A percentile compares a stretch with the other conserved stretches of the same genome.
These are phyloP conservation scores for Scopulariopsis brevicaulis DNA, from an alignment of 2,329 filamentous ascomycete genomes.

Conservation along the genomic window DNA sequence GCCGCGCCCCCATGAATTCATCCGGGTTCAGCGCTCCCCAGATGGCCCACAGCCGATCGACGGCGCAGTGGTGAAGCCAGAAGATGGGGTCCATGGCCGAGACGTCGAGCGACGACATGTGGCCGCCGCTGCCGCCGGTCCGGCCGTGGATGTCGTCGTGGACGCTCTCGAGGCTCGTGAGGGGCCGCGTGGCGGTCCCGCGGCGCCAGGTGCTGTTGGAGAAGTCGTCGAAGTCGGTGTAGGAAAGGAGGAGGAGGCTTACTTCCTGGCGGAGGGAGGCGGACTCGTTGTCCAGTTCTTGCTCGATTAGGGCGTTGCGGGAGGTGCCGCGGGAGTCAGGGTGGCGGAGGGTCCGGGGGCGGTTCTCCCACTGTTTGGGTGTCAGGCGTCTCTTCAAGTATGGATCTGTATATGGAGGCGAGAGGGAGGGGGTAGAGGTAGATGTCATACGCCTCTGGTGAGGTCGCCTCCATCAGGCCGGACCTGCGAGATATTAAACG, in stretches of 20 bases:
- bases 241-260: constrained; percentile 2
- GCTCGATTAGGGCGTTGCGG: constrained; percentile 13
- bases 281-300: constrained; percentile 14
- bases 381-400: not conserved
- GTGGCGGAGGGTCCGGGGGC: constrained; percentile 10
- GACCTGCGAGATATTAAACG: constrained; percentile 9
- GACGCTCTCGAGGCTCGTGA: constrained; percentile 19
- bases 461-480: not conserved
- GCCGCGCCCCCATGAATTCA: constrained; percentile 16
- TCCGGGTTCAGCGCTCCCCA: constrained; percentile 67
- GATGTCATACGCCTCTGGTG: not conserved
- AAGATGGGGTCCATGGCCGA: constrained; percentile 55
- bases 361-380: not conserved
- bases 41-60: constrained; percentile 64
- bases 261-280: constrained; percentile 12
- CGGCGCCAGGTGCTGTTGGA: constrained; percentile 7
- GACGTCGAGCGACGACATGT: constrained; percentile 42
- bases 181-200: not conserved
- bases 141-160: constrained; percentile 25
- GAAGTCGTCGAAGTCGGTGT: constrained; percentile 6
- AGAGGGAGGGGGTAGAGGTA: not conserved
- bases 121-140: constrained; percentile 32
- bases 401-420: not conserved
- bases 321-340: constrained; percentile 12
- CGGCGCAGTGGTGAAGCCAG: constrained; percentile 54